These are phyloP conservation scores for Paecilomyces fulvus DNA, from an alignment of 2,329 filamentous ascomycete species.

Conservation along the genomic window DNA sequence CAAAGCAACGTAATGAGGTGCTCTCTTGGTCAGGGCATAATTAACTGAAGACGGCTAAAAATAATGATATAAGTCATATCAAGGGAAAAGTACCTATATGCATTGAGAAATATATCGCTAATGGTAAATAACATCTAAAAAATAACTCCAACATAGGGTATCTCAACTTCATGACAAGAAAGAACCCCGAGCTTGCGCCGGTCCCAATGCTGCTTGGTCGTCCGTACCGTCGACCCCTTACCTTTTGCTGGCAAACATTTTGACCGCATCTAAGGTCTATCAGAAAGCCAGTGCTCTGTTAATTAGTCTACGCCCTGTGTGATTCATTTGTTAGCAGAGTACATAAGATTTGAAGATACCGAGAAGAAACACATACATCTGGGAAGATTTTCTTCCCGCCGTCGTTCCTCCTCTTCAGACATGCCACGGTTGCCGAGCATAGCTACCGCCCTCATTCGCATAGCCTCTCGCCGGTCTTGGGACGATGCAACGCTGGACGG, in stretches of 20 bases:
- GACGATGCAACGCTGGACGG: neutral
- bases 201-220: neutral
- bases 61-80: neutral
- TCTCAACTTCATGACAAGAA: neutral
- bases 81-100: neutral
- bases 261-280: neutral
- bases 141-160: neutral
- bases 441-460: conserved; percentile 6
- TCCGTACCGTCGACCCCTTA: neutral
- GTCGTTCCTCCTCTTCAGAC: conserved; percentile 12
- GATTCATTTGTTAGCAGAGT: neutral
- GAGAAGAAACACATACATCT: conserved; percentile 10
- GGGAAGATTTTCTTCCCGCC: conserved; percentile 9
- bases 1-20: too few relatives aligned
- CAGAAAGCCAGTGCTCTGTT: neutral
- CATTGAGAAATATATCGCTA: neutral
- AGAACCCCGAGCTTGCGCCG: neutral
- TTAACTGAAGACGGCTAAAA: neutral
- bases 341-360: neutral
- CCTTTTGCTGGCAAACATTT: neutral
- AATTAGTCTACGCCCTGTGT: neutral
- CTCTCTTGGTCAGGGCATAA: neutral
- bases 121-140: neutral
- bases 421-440: conserved; percentile 5
- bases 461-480: conserved; percentile 5